A percentile compares a stretch with the other conserved stretches of the same genome.
These are phyloP conservation scores for Fusarium secorum DNA, from an alignment of 2,329 filamentous ascomycete species.

Conservation along the genomic window DNA sequence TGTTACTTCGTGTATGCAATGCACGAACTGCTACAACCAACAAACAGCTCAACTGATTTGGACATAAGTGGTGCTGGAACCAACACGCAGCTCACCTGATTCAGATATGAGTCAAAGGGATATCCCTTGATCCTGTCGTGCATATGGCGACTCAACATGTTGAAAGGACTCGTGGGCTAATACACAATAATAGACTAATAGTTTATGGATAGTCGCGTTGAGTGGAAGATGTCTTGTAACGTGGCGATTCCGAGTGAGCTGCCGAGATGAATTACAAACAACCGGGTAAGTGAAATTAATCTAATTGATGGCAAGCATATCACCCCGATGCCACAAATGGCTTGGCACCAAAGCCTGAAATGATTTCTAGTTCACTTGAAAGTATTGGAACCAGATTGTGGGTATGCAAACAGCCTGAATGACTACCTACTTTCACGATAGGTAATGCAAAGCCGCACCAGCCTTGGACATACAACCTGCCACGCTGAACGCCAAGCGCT, in stretches of 20 bases:
- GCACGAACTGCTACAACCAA: neutral
- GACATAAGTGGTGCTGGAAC: neutral
- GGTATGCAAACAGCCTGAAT: neutral
- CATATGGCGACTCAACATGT: neutral
- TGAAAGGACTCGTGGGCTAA: neutral
- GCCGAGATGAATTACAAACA: neutral
- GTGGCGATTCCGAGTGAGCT: neutral
- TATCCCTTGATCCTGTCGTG: fast-evolving
- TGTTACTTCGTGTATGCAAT: neutral
- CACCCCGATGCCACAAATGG: fast-evolving
- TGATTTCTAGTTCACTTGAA: fast-evolving
- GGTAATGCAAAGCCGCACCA: fast-evolving
- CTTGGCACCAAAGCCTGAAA: fast-evolving
- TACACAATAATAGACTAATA: too few species aligned
- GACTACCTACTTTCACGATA: fast-evolving
- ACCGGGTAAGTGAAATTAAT: neutral
- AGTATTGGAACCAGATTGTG: neutral
- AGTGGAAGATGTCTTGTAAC: too few species aligned
- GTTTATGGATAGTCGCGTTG: too few species aligned
- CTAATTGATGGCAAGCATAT: neutral
- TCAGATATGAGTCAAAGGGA: too few species aligned
- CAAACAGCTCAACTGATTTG: neutral
- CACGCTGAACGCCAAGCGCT: neutral
- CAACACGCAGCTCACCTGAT: neutral
- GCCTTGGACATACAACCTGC: fast-evolving